Evolutionary conservation across 192 early-diverging fungal genomes (phyloP), one percentile per base, ranked within the genome.

Genomic region (Coemansia guatemalensis): DNA sequence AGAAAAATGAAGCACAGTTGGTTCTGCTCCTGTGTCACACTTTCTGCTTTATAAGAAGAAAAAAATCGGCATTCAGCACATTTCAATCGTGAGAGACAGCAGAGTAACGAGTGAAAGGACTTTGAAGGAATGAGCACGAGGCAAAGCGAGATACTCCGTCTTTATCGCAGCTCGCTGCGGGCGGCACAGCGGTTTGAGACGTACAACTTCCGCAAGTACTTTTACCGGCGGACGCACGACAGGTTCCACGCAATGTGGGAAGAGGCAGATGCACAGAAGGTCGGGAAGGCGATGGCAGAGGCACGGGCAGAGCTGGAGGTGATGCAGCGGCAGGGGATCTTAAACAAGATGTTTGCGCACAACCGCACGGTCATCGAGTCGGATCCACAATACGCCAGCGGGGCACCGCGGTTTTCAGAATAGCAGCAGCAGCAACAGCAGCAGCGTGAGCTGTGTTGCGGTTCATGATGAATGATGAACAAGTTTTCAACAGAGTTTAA

Each of bases 151-250:
- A 76, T 91, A 25, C 73, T 96, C 6, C 69, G 76, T 25, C 89
- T 95, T 12, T 95, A 93, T 69, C 89, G 91, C 48, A 78, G 76
- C 18, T 85, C 94, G 62, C 84, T 94, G 20, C 87, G 89, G 50
- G 82, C 88, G 47, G 85, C 90, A 5, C 85, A 86, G 60, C 84
- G 81, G 17, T 96, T 93, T 62, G 73, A 86, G 27, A 83, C 85
- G 66, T 93, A 96, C 88, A 95, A 94, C 86, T 96, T 93, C 77
- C 86, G 89, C 54, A 83, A 89, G 68, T 96, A 95, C 74, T 89
- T 92, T 57, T 74, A 88, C 60, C 89, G 93, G 44, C 85, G 92
- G 30, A 82, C 90, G 21, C 80, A 83, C 55, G 93, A 96, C 81
- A 85, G 86, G 25, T 96, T 95, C 85, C 85, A 84, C 48, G 75